phyloP scores from a whole-genome alignment of 2,329 filamentous ascomycete species.

The Penicillium oxalicum region DNA sequence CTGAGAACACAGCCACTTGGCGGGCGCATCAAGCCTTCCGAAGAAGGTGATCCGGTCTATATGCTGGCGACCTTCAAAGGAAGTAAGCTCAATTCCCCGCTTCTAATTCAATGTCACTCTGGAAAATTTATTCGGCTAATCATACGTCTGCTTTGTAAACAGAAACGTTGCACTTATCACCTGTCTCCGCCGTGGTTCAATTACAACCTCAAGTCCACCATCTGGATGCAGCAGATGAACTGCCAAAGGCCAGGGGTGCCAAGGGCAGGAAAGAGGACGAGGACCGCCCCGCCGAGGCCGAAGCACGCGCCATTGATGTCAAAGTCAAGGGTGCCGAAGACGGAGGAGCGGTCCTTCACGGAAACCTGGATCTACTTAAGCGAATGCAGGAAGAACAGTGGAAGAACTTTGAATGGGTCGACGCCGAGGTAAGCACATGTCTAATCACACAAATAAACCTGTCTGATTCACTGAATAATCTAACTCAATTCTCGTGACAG shows the following conservation, averaged over 20 bases:
- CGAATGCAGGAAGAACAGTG: slow-evolving; percentile 76
- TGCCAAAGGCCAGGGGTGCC: slow-evolving; percentile 37
- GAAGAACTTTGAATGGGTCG: slow-evolving; percentile 66
- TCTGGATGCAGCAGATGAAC: slow-evolving; percentile 75
- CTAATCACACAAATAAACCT: not conserved
- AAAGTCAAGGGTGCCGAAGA: slow-evolving; percentile 72
- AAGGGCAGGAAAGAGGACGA: slow-evolving; percentile 41
- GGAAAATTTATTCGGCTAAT: not conserved
- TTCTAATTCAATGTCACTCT: not conserved
- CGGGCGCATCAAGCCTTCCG: slow-evolving; percentile 66
- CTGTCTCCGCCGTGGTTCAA: slow-evolving; percentile 74
- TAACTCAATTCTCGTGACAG: slow-evolving; percentile 24
- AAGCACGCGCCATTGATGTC: slow-evolving; percentile 75
- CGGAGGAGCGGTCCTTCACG: slow-evolving; percentile 57
- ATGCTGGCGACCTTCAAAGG: slow-evolving; percentile 89
- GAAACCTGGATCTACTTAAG: slow-evolving; percentile 72
- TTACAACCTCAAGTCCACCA: slow-evolving; percentile 90
- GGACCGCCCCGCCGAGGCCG: slow-evolving; percentile 42
- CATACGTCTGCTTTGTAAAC: not conserved
- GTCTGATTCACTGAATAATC: not conserved
- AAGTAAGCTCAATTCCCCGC: slow-evolving; percentile 47
- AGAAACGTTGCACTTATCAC: slow-evolving; percentile 84
- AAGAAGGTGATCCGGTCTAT: slow-evolving; percentile 67
- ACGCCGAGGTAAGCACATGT: slow-evolving; percentile 26
- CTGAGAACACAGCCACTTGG: slow-evolving; percentile 77